Percentiles rank a stretch among this genome's conserved stretches.
phyloP scores from a whole-genome alignment of 192 early-diverging fungal genomes.

The Linnemannia zychae region DNA sequence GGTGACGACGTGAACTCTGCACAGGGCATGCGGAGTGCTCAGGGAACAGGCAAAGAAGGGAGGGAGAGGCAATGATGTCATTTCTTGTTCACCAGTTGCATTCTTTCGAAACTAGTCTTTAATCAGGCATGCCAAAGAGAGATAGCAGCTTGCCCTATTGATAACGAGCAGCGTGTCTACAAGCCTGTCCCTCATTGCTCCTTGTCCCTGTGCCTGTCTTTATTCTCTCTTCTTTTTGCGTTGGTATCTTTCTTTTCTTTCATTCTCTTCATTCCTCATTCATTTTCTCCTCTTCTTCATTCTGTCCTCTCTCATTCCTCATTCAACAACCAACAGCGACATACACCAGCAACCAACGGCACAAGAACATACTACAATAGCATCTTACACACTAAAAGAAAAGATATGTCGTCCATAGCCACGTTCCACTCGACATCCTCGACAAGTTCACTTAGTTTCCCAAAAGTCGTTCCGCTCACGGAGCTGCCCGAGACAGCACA shows the following conservation, averaged over 20 bases:
- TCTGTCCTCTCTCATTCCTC: neutral
- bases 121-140: too few species aligned
- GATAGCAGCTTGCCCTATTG: too few species aligned
- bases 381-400: neutral
- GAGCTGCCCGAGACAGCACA: conserved; percentile 50
- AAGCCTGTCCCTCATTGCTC: neutral
- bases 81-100: neutral
- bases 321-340: neutral
- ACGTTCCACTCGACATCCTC: conserved; percentile 36
- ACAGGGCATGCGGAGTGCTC: neutral
- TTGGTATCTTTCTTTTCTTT: neutral
- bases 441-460: conserved; percentile 16
- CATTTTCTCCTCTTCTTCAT: neutral
- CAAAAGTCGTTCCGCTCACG: conserved; percentile 31
- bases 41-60: neutral
- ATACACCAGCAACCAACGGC: neutral
- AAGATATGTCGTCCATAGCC: conserved; percentile 25
- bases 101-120: too few species aligned
- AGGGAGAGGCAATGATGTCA: neutral
- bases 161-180: too few species aligned
- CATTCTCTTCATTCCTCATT: neutral
- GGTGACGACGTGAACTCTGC: neutral
- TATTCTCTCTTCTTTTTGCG: neutral
- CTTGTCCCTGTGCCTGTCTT: neutral
- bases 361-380: neutral